Percentiles rank a stretch among this genome's conserved stretches.
phyloP scores from a whole-genome alignment of 148 eudicot species.

The Chenopodium formosanum region DNA sequence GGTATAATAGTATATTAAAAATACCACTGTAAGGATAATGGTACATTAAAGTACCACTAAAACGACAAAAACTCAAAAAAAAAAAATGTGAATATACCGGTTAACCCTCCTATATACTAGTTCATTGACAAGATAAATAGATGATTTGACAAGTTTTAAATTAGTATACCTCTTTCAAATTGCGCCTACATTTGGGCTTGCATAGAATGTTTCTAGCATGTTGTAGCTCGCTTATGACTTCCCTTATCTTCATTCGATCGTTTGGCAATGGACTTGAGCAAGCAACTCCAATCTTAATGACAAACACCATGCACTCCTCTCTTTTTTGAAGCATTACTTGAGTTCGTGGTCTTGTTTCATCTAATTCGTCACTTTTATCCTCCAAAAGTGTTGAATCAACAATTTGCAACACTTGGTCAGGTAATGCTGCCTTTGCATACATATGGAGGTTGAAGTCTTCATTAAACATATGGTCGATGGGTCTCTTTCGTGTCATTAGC shows the following conservation, averaged over 20 bases:
- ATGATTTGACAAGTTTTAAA: background rate
- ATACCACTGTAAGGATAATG: too few species aligned
- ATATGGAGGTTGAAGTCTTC: slow-evolving; percentile 14
- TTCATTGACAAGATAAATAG: background rate
- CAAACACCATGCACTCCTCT: slow-evolving; percentile 5
- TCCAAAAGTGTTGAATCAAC: slow-evolving; percentile 5
- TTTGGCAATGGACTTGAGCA: slow-evolving; percentile 16
- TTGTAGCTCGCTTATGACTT: too few species aligned
- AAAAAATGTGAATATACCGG: too few species aligned
- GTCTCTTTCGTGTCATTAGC: slow-evolving; percentile 9
- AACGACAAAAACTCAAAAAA: too few species aligned
- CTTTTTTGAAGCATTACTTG: background rate
- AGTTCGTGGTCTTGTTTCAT: background rate
- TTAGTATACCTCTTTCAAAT: background rate
- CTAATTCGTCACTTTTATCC: background rate
- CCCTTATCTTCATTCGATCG: slow-evolving; percentile 2
- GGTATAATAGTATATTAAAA: too few species aligned
- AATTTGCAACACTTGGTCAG: slow-evolving; percentile 19
- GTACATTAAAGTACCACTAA: too few species aligned
- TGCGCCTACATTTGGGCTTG: background rate
- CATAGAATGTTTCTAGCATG: slow-evolving; percentile 1
- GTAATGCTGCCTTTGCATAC: slow-evolving; percentile 17
- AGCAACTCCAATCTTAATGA: slow-evolving; percentile 14
- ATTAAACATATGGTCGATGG: slow-evolving; percentile 8
- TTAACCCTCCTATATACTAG: too few species aligned